Conservation (phyloP, 306 rosid genomes). For the Rosa lucieae region DNA sequence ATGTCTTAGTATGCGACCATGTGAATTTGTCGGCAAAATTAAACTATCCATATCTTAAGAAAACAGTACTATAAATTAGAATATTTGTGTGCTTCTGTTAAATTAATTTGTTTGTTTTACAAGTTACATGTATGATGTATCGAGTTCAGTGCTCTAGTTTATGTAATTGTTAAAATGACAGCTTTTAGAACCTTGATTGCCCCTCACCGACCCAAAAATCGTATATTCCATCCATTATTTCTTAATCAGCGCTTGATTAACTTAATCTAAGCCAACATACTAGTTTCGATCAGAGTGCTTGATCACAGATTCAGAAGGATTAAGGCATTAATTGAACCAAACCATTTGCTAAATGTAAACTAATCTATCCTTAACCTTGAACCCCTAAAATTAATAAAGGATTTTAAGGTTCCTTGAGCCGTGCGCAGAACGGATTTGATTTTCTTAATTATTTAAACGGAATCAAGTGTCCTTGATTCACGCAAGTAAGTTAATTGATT, state of each 20-base stretch:
- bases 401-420: conserved; percentile 34
- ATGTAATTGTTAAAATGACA: not conserved
- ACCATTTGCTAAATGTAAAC: not conserved
- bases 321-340: not conserved
- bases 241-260: not conserved
- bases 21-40: not conserved
- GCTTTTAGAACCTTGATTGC: not conserved
- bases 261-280: not conserved
- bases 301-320: not conserved
- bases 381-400: conserved; percentile 20
- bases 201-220: conserved; percentile 1
- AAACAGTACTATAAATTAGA: not conserved
- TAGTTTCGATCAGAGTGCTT: conserved; percentile 20
- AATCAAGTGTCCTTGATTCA: conserved; percentile 4
- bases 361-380: conserved; percentile 23
- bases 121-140: not conserved
- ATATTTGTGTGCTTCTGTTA: not conserved
- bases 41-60: not conserved
- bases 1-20: not conserved
- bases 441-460: not conserved
- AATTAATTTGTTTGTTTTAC: not conserved
- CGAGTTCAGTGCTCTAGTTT: not conserved
- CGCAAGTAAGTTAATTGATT: not conserved
- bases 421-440: conserved; percentile 5
- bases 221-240: not conserved